Base-by-base conservation (phyloP, 805 yeast species). In the Teunomyces lycoperdinae region DNA sequence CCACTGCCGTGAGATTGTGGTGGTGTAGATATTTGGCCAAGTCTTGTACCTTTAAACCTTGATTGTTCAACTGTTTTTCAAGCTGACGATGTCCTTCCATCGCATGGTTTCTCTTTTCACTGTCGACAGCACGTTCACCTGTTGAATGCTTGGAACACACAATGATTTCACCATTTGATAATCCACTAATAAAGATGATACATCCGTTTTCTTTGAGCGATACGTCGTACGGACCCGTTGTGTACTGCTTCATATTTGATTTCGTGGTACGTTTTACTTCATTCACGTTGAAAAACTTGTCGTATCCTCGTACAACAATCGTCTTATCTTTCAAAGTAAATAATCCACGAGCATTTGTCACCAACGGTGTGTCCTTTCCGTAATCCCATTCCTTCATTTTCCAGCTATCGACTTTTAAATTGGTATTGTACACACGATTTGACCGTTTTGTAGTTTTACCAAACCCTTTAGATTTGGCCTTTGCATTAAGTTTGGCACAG, bases 121-220 rank as follows among this genome's bases (percentile, higher is more conserved):
- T 87, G 7, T 70, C 75, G 24, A 5, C 24, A 20, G 5, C 24
- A 42, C 83, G 62, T 0, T 73, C 71, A 0, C 97, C 98, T 1
- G 95, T 85, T 0, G 96, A 83, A 63, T 92, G 94, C 58, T 94
- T 94, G 4, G 96, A 88, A 55, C 97, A 89, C 0, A 91, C 96
- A 2, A 92, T 75, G 11, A 94, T 66, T 0, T 86, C 78, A 0
- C 96, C 96, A 56, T 85, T 84, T 16, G 70, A 76, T 13, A 89
- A 66, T 0, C 92, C 97, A 1, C 96, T 76, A 10, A 94, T 76
- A 50, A 94, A 81, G 1, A 88, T 83, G 45, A 94, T 90, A 59
- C 97, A 94, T 0, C 99, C 99, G 61, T 94, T 94, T 48, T 95
- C 95, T 62, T 94, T 94, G 32, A 85, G 73, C 0, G 97, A 83